A percentile compares a stretch with the other conserved stretches of the same genome.
phyloP scores from a whole-genome alignment of 305 asterid species.

The Petunia hybrid region DNA sequence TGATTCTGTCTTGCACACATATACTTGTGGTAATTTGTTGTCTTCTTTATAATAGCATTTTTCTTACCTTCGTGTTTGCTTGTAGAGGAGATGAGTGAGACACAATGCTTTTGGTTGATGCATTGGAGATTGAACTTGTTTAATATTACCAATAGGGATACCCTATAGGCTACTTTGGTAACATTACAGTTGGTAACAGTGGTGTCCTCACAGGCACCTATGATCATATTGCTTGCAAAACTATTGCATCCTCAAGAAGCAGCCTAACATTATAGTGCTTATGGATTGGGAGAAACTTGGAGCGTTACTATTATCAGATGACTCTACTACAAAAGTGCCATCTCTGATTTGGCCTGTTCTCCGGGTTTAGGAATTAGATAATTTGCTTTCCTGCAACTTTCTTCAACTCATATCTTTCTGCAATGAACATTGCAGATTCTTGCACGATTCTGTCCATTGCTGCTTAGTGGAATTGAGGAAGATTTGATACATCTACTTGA shows the following conservation, averaged over 20 bases:
- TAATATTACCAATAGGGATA: conserved; percentile 5
- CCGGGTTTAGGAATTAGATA: not conserved
- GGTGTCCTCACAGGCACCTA: conserved; percentile 9
- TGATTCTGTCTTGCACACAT: conserved; percentile 90
- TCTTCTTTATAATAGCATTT: conserved; percentile 28
- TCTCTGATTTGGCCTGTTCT: conserved; percentile 9
- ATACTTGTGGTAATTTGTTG: conserved; percentile 82
- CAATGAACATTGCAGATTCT: conserved; percentile 67
- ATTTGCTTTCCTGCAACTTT: not conserved
- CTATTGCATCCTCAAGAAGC: conserved; percentile 6
- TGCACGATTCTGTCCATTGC: conserved; percentile 89
- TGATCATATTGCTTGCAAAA: conserved; percentile 4
- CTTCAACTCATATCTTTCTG: conserved; percentile 35
- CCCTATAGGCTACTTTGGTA: conserved; percentile 22
- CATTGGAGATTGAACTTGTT: not conserved
- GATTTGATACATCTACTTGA: conserved; percentile 87
- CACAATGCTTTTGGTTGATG: conserved; percentile 28
- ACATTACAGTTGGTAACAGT: conserved; percentile 2
- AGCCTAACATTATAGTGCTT: not conserved
- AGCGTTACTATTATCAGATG: conserved; percentile 7
- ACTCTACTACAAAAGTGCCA: conserved; percentile 11
- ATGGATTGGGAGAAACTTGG: not conserved
- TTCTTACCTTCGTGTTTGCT: conserved; percentile 8
- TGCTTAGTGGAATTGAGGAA: conserved; percentile 90
- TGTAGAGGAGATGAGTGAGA: conserved; percentile 22